Conservation (phyloP, 129 eudicot genomes). For the Rutidosis leptorrhynchoides region DNA sequence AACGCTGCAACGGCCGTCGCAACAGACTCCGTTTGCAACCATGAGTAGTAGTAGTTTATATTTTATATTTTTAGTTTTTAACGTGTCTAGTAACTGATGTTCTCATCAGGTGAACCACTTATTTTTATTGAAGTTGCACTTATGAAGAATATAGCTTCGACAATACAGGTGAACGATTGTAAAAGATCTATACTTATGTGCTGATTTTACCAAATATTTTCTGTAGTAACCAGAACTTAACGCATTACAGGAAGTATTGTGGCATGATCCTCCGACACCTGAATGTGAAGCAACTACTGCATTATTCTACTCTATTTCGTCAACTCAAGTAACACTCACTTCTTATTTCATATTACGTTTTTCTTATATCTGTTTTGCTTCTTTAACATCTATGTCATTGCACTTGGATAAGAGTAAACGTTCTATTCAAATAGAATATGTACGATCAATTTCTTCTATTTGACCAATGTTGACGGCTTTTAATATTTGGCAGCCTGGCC, state of each 20-base stretch:
- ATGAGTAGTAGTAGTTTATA: neutral
- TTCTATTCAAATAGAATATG: neutral
- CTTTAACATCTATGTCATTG: neutral
- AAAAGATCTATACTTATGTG: neutral
- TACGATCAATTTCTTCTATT: slow-evolving; percentile 15
- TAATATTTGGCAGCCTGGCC: slow-evolving; percentile 73
- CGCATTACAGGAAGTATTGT: slow-evolving; percentile 72
- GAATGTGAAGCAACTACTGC: slow-evolving; percentile 94
- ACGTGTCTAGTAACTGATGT: slow-evolving; percentile 13
- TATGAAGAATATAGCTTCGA: slow-evolving; percentile 76
- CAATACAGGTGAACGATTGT: slow-evolving; percentile 74
- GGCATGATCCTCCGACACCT: slow-evolving; percentile 93
- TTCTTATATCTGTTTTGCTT: slow-evolving; percentile 9
- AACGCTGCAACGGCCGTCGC: too few relatives aligned
- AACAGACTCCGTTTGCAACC: too few relatives aligned
- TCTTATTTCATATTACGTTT: neutral
- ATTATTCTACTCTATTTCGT: slow-evolving; percentile 89
- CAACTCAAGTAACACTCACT: slow-evolving; percentile 63
- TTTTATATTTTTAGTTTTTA: too few relatives aligned
- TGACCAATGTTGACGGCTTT: slow-evolving; percentile 19
- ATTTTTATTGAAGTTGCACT: slow-evolving; percentile 99
- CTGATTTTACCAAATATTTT: slow-evolving; percentile 6
- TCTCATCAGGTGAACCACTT: slow-evolving; percentile 82
- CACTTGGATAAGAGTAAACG: slow-evolving; percentile 1
- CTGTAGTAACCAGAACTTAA: slow-evolving; percentile 9